These are phyloP conservation scores for Colletotrichum somersetense DNA, from an alignment of 2,329 filamentous ascomycete genomes.

Conservation along the genomic window DNA sequence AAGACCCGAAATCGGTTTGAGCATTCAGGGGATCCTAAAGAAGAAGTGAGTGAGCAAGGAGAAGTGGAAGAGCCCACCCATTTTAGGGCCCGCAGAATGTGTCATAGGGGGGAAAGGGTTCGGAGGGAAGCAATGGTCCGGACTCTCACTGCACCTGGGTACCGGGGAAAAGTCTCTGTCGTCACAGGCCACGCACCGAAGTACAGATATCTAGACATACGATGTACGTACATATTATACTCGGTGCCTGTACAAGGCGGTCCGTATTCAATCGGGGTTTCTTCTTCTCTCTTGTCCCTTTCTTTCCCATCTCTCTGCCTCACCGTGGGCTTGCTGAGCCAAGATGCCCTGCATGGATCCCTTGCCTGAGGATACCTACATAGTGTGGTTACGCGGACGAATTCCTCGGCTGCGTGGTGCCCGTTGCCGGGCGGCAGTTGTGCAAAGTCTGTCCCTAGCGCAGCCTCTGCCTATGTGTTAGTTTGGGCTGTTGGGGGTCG, in stretches of 20 bases:
- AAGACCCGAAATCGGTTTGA: conserved; percentile 17
- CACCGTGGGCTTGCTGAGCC: neutral
- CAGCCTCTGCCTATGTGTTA: conserved; percentile 4
- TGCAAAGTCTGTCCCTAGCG: conserved; percentile 7
- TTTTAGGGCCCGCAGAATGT: conserved; percentile 16
- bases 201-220: too few relatives aligned
- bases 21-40: conserved; percentile 25
- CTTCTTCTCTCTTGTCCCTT: conserved; percentile 11
- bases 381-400: conserved; percentile 10
- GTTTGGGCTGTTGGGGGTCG: neutral
- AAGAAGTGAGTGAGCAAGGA: neutral
- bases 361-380: conserved; percentile 21
- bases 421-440: conserved; percentile 19
- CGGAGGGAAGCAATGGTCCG: neutral
- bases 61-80: neutral
- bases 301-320: neutral
- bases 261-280: conserved; percentile 1
- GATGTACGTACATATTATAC: too few relatives aligned
- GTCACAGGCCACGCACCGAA: neutral
- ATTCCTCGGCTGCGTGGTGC: neutral
- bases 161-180: conserved; percentile 12
- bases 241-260: too few relatives aligned
- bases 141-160: neutral
- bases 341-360: conserved; percentile 4
- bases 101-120: conserved; percentile 17